These are phyloP conservation scores for Geotrichum carabidarum DNA, from an alignment of 1,139 yeast genomes.

Conservation along the genomic window DNA sequence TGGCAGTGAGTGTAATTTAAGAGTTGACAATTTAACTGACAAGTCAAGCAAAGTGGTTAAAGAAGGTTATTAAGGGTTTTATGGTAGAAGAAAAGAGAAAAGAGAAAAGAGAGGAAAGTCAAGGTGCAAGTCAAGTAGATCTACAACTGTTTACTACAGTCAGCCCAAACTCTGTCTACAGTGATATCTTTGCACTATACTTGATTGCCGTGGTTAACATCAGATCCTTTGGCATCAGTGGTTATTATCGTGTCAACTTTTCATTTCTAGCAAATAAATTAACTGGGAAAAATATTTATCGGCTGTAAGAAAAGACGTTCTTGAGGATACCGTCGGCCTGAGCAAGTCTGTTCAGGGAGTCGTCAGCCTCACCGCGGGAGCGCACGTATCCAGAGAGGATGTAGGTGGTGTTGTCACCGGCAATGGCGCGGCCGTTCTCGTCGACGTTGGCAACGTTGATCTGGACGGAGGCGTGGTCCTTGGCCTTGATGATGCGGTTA, in stretches of 20 bases:
- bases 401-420: constrained; percentile 89
- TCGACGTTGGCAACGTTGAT: constrained; percentile 83
- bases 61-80: too few species aligned
- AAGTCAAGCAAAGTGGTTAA: too few species aligned
- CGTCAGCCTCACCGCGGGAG: constrained; percentile 93
- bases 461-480: constrained; percentile 99
- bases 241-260: constrained; percentile 3
- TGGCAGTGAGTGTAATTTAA: too few species aligned
- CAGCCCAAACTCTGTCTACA: too few species aligned
- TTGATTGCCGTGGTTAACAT: too few species aligned
- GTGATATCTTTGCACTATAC: too few species aligned
- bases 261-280: constrained; percentile 10
- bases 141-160: too few species aligned
- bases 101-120: too few species aligned
- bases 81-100: too few species aligned
- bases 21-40: too few species aligned
- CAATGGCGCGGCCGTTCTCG: constrained; percentile 92
- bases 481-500: constrained; percentile 99
- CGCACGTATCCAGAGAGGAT: constrained; percentile 96
- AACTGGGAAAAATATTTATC: constrained; percentile 50
- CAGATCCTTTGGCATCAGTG: too few species aligned
- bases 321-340: constrained; percentile 97
- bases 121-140: too few species aligned
- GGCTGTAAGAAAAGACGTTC: constrained; percentile 99
- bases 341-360: constrained; percentile 98